Base-by-base conservation (phyloP, 148 eudicot genomes). In the Chenopodium album region DNA sequence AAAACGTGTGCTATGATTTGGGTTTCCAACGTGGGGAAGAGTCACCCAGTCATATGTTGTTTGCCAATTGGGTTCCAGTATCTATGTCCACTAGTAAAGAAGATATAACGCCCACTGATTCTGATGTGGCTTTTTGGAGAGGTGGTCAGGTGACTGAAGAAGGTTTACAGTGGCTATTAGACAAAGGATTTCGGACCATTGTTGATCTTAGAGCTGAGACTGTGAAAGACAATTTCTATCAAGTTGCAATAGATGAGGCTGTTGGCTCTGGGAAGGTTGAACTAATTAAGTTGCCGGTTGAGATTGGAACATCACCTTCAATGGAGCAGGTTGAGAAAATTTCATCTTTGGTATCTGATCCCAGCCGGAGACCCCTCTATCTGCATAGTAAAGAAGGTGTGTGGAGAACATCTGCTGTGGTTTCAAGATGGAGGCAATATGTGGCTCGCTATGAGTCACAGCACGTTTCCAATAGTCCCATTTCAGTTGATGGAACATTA, bases 91-190 rank as follows among this genome's bases (percentile, higher is more conserved):
- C 79, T 56, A 78, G 85, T 47, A 88, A 92, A 88, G 97, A 90
- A 46, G 91, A 88, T 48, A 78, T 63, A 22, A 78, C 85, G 54
- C 78, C 85, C 5, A 54, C 80, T 70, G 86, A 83, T 82, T 85
- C 88, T 67, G 97, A 91, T 56, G 88, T 90, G 82, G 88, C 94
- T 78, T 96, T 96, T 80, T 94, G 92, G 90, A 90, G 83, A 81
- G 99, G 99, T 80, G 91, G 99, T 84, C 99, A 96, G 90, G 91
- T 96, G 56, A 96, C 95, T n/a, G 98, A 90, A 82, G 99, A 96
- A 80, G 91, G 99, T 85, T 85, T 96, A 78, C 82, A 84, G 82
- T 96, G 97, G 97, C 87, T 96, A n/a, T 10, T 94, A 59, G 94
- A 89, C 80, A 90, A 87, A 63, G 97, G 97, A 56, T 91, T 94